A percentile compares a stretch with the other conserved stretches of the same genome.
Evolutionary conservation across 139 green algal species (phyloP).

Genomic region (Zygnema circumcarinatum): DNA sequence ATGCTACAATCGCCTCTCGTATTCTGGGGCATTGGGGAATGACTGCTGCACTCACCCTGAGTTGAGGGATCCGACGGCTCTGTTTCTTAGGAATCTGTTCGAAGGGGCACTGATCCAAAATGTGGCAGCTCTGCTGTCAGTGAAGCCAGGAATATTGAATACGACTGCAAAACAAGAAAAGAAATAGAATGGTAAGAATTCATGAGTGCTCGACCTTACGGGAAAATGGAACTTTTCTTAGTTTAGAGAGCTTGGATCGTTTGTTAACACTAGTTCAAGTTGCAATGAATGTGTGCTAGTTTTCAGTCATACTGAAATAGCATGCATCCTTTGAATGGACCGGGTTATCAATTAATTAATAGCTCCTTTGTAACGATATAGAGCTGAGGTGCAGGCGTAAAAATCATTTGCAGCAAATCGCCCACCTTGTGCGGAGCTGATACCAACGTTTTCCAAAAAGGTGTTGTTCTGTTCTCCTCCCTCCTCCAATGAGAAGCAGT

Average conservation of each 20-base stretch:
- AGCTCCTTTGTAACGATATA: too few relatives aligned
- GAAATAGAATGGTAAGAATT: not conserved
- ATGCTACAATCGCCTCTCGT: too few relatives aligned
- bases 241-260: not conserved
- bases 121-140: conserved; percentile 67
- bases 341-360: too few relatives aligned
- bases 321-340: too few relatives aligned
- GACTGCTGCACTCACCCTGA: conserved; percentile 42
- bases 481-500: conserved; percentile 74
- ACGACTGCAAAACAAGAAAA: not conserved
- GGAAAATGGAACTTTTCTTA: not conserved
- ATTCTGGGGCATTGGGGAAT: too few relatives aligned
- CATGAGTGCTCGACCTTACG: not conserved
- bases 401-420: not conserved
- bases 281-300: not conserved
- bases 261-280: not conserved
- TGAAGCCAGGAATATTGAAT: not conserved
- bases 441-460: conserved; percentile 69
- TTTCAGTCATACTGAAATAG: too few relatives aligned
- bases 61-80: conserved; percentile 52
- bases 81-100: conserved; percentile 71
- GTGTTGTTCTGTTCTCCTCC: conserved; percentile 63
- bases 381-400: too few relatives aligned
- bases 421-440: not conserved
- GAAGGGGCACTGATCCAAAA: conserved; percentile 82